phyloP scores from a whole-genome alignment of 2,329 filamentous ascomycete species.

The Colletotrichum theobromicola region DNA sequence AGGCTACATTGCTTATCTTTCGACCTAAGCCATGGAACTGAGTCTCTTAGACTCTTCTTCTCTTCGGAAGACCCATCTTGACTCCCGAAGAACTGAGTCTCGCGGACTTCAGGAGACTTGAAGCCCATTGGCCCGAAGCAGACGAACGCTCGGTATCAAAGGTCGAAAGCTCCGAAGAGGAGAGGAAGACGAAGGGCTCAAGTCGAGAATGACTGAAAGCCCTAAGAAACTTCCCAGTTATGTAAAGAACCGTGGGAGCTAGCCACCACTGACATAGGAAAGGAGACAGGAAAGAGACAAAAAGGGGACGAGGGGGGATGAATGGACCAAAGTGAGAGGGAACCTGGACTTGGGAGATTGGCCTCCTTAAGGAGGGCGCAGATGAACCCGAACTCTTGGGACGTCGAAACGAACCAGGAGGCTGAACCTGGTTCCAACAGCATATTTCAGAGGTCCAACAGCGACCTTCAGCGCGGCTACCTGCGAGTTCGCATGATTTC shows the following conservation, averaged over 20 bases:
- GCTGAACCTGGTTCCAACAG: neutral
- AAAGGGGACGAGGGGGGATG: neutral
- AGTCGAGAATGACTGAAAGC: neutral
- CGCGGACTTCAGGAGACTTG: neutral
- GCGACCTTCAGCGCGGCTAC: constrained; percentile 11
- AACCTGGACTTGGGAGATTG: neutral
- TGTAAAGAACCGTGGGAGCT: neutral
- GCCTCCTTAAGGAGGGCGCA: neutral
- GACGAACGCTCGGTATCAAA: too few species aligned
- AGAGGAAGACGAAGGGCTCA: too few species aligned
- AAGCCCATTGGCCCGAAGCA: neutral
- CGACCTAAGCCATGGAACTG: neutral
- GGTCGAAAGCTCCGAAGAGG: too few species aligned
- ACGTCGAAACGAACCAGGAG: constrained; percentile 6
- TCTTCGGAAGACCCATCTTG: neutral
- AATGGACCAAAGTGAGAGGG: neutral
- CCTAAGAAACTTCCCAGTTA: too few species aligned
- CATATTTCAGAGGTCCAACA: neutral
- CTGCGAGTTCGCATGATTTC: constrained; percentile 5
- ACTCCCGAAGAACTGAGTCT: neutral
- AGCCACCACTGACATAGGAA: neutral
- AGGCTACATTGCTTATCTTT: constrained; percentile 3
- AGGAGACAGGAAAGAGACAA: neutral
- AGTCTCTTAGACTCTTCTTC: neutral
- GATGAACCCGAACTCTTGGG: neutral